phyloP scores from a whole-genome alignment of 108 stramenopile species.

The Ochromonas danica region DNA sequence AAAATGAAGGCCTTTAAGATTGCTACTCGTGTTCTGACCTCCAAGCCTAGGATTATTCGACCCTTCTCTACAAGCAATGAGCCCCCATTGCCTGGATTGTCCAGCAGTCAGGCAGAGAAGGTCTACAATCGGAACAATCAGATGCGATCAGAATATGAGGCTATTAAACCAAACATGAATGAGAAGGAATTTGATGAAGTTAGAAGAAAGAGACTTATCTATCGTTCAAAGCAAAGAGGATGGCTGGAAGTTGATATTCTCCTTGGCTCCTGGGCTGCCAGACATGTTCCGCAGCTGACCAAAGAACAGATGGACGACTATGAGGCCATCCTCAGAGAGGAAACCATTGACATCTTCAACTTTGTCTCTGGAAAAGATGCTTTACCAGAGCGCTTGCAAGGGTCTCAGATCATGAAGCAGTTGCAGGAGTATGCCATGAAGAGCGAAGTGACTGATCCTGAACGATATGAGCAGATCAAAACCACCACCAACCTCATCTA shows the following conservation, averaged over 20 bases:
- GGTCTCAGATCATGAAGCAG: conserved; percentile 38
- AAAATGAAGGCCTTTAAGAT: no score
- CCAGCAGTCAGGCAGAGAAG: no score
- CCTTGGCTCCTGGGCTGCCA: conserved; percentile 91
- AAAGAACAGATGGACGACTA: conserved; percentile 79
- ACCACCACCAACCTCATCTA: background rate
- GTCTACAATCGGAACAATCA: no score
- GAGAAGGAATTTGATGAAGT: conserved; percentile 35
- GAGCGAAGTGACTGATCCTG: background rate
- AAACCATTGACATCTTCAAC: conserved; percentile 99
- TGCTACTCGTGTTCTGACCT: no score
- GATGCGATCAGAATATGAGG: no score
- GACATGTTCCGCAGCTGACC: conserved; percentile 73
- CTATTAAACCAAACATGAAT: no score
- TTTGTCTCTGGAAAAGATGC: conserved; percentile 69
- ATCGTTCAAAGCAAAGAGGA: conserved; percentile 95
- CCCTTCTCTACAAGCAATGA: no score
- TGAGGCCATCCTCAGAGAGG: conserved; percentile 90
- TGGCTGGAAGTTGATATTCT: conserved; percentile 83
- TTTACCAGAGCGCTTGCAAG: conserved; percentile 29
- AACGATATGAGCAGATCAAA: background rate
- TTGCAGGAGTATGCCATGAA: conserved; percentile 38
- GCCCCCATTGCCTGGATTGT: no score
- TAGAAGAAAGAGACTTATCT: conserved; percentile 80
- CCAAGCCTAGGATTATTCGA: no score